phyloP scores from a whole-genome alignment of 2,329 filamentous ascomycete genomes.

The Ophiosphaerella korrae region DNA sequence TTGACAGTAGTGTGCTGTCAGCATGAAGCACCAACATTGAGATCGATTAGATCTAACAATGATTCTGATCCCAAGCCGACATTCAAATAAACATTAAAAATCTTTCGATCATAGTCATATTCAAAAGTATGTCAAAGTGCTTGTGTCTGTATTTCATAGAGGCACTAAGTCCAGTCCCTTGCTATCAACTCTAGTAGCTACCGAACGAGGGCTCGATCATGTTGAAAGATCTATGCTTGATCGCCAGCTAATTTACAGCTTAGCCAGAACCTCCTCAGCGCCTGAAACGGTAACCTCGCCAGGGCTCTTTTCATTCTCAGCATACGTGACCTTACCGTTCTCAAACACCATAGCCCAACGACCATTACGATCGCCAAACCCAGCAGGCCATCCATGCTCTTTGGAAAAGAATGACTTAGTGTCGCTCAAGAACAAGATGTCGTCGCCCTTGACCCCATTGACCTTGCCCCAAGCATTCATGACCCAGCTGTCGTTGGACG shows the following conservation, averaged over 20 bases:
- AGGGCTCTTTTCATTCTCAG: conserved; percentile 69
- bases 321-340: conserved; percentile 80
- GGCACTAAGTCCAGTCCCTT: not conserved
- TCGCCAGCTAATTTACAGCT: conserved; percentile 44
- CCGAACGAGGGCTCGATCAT: not conserved
- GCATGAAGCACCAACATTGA: not conserved
- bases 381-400: conserved; percentile 75
- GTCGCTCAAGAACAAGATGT: conserved; percentile 80
- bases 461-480: conserved; percentile 92
- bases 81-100: not conserved
- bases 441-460: conserved; percentile 75
- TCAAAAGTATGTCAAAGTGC: too few species aligned
- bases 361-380: conserved; percentile 71
- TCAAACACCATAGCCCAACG: conserved; percentile 80
- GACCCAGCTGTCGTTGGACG: conserved; percentile 83
- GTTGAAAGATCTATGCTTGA: not conserved
- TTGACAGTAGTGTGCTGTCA: not conserved
- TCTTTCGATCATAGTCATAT: too few species aligned
- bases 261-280: conserved; percentile 55
- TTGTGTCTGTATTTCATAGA: too few species aligned
- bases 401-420: conserved; percentile 74
- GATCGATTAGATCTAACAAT: not conserved
- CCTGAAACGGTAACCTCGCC: conserved; percentile 55
- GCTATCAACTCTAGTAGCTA: too few species aligned
- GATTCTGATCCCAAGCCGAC: not conserved